Evolutionary conservation across 1,139 yeast species (phyloP), one percentile per base, ranked within the genome.

Genomic region (Pichia sp.): DNA sequence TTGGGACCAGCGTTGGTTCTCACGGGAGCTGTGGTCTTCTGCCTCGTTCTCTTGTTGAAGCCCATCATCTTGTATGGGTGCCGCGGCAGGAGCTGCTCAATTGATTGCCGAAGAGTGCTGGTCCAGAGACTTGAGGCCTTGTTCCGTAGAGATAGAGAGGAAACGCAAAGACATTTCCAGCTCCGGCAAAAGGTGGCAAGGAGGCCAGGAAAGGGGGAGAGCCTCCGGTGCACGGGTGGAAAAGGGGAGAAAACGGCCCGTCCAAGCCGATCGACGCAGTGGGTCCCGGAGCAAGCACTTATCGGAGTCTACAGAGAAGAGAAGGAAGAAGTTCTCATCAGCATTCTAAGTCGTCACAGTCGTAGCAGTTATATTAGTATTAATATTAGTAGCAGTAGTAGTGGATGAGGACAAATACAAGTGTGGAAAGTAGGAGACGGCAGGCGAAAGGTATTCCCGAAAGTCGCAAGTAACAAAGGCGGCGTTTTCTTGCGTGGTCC

Each of bases 1-100:
- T 36, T 8, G 45, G 31, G n/a, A 81, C 40, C n/a, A 81, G 31
- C 22, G 19, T 80, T 72, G 57, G 83, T 76, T 56, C 78, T 78
- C 3, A 87, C 76, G 5, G 83, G 85, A 49, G 76, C 80, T 52
- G 79, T 76, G 44, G 78, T 72, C 68, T 81, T 83, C 53, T 73
- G 72, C 66, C 93, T 81, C 47, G 82, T 76, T 69, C 85, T 86
- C 47, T 55, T 57, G 16, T 50, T 55, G 31, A 58, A 56, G 25
- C 59, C 59, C 55, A 55, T 52, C 59, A 57, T 55, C 44, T 46
- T 55, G 36, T 25, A 6, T 25, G 28, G 28, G 6, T 25, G 28
- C 28, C 8, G 28, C 9, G 28, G 28, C 28, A 25, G 9, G 28
- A 9, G 36, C 36, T 31, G 36, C 36, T 31, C 36, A 42, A 46